phyloP scores from a whole-genome alignment of 2,329 filamentous ascomycete species.

The Diplodia corticola region DNA sequence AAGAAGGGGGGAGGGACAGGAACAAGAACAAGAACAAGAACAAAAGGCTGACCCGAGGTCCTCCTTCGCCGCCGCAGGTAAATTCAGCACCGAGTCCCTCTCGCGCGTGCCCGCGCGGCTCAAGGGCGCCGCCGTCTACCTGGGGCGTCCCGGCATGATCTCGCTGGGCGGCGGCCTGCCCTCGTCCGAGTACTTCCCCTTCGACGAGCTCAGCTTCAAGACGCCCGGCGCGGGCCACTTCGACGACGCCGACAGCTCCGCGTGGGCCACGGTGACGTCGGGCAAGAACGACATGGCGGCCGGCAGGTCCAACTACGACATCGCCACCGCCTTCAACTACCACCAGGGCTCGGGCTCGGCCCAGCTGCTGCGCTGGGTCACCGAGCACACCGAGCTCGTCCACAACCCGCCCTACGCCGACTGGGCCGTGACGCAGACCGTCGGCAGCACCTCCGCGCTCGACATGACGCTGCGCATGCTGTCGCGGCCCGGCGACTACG shows the following conservation, averaged over 20 bases:
- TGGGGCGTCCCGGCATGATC: slow-evolving; percentile 81
- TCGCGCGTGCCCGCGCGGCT: slow-evolving; percentile 58
- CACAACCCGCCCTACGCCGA: slow-evolving; percentile 85
- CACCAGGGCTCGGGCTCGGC: slow-evolving; percentile 82
- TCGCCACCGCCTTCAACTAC: slow-evolving; percentile 90
- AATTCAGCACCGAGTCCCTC: slow-evolving; percentile 56
- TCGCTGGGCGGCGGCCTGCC: slow-evolving; percentile 91
- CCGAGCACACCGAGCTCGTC: slow-evolving; percentile 92
- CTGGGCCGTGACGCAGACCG: slow-evolving; percentile 81
- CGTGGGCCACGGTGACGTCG: slow-evolving; percentile 56
- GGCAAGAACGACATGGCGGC: slow-evolving; percentile 82
- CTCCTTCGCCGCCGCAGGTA: too few species aligned
- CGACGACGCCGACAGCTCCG: slow-evolving; percentile 65
- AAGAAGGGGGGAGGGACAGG: background rate
- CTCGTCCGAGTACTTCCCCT: slow-evolving; percentile 88
- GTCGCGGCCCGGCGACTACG: slow-evolving; percentile 69
- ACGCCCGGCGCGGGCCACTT: slow-evolving; percentile 71
- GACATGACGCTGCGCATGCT: slow-evolving; percentile 86
- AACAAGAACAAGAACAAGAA: background rate
- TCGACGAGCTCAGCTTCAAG: slow-evolving; percentile 73
- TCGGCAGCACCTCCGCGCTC: slow-evolving; percentile 82
- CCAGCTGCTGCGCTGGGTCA: slow-evolving; percentile 85
- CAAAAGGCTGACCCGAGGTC: too few species aligned
- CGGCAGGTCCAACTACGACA: slow-evolving; percentile 66
- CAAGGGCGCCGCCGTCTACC: slow-evolving; percentile 76